Conservation (phyloP, 179 eudicot genomes). For the Beta macrorhiza region DNA sequence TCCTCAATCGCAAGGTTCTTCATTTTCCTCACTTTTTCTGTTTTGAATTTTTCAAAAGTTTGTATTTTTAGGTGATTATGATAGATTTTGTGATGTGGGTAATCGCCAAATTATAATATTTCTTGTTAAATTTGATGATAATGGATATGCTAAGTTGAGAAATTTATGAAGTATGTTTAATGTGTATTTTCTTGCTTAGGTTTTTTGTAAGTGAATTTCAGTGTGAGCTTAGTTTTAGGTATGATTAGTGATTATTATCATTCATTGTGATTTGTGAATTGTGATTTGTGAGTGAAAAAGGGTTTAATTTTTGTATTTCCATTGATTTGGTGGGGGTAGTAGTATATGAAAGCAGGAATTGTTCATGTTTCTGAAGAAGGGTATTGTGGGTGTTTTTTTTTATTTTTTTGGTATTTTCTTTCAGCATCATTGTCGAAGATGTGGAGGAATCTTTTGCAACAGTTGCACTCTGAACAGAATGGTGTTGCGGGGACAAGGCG, state of each 20-base stretch:
- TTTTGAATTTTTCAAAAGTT: neutral
- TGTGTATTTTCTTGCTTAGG: too few relatives aligned
- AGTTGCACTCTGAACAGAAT: constrained; percentile 78
- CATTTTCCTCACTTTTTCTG: neutral
- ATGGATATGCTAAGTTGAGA: neutral
- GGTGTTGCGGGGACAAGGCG: constrained; percentile 95
- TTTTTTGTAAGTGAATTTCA: too few relatives aligned
- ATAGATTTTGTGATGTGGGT: constrained; percentile 9
- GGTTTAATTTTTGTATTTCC: too few relatives aligned
- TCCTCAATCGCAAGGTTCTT: constrained; percentile 94
- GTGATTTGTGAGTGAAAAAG: neutral
- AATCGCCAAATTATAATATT: neutral
- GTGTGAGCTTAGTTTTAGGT: neutral
- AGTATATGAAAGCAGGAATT: too few relatives aligned
- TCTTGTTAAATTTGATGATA: neutral
- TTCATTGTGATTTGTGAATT: neutral
- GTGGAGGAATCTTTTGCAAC: constrained; percentile 88
- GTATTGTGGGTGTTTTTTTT: neutral
- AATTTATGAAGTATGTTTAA: too few relatives aligned
- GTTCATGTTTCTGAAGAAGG: neutral
- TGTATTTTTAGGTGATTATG: neutral
- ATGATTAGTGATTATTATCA: neutral
- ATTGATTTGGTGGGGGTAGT: too few relatives aligned
- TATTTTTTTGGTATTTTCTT: neutral
- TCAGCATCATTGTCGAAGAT: constrained; percentile 96